phyloP scores from a whole-genome alignment of 163 green algal genomes.

The Trebouxia gelatinosa region DNA sequence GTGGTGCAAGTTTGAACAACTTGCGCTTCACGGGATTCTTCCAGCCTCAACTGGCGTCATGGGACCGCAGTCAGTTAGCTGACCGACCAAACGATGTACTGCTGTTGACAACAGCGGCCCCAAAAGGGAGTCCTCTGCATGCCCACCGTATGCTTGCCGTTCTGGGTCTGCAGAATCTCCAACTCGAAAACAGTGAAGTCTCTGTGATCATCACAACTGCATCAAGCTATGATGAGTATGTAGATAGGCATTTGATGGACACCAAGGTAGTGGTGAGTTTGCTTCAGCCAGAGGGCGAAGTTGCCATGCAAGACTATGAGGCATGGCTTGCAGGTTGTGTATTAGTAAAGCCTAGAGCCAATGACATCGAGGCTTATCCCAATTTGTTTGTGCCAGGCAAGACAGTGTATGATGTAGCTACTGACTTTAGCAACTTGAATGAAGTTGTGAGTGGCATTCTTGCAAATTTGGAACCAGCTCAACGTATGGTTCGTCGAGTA shows the following conservation, averaged over 20 bases:
- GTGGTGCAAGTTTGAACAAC: neutral
- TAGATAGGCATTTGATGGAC: conserved; percentile 6
- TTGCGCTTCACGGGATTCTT: conserved; percentile 11
- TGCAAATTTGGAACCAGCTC: neutral
- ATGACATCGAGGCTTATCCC: conserved; percentile 5
- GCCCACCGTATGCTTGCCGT: neutral
- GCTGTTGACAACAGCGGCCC: neutral
- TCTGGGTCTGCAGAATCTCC: neutral
- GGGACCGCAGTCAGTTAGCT: neutral
- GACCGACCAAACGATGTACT: neutral
- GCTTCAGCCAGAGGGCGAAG: conserved; percentile 2
- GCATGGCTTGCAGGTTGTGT: conserved; percentile 4
- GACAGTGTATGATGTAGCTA: conserved; percentile 7
- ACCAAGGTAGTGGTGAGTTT: conserved; percentile 14
- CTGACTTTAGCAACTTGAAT: conserved; percentile 7
- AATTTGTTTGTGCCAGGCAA: neutral
- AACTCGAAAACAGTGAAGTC: neutral
- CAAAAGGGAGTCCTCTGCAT: conserved; percentile 7
- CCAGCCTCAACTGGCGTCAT: neutral
- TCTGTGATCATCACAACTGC: neutral
- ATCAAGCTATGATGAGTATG: conserved; percentile 5
- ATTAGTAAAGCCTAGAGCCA: conserved; percentile 3
- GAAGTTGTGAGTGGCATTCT: neutral
- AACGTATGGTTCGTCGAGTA: neutral
- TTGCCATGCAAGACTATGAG: conserved; percentile 16